phyloP scores from a whole-genome alignment of 805 yeast species.

The Saccharomyces jurei region DNA sequence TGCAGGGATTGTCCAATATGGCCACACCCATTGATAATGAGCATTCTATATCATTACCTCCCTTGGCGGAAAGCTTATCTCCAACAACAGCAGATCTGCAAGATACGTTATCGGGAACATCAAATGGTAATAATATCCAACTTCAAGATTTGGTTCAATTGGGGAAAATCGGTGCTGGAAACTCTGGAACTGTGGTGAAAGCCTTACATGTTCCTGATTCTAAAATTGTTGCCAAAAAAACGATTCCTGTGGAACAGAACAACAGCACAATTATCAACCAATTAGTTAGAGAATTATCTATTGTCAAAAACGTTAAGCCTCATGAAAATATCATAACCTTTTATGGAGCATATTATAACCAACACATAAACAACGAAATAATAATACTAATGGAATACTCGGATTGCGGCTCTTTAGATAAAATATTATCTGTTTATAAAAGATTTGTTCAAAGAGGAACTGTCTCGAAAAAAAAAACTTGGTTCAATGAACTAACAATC shows the following conservation, averaged over 20 bases:
- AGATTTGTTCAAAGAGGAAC: conserved; percentile 34
- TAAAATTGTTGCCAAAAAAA: conserved; percentile 82
- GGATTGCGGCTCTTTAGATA: conserved; percentile 89
- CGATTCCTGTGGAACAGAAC: conserved; percentile 78
- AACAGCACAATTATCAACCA: conserved; percentile 39
- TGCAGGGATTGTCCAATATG: background rate
- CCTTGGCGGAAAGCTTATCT: conserved; percentile 12
- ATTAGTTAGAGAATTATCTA: conserved; percentile 78
- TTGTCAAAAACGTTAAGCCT: conserved; percentile 81
- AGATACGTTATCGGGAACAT: background rate
- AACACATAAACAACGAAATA: conserved; percentile 47
- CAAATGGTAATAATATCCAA: conserved; percentile 27
- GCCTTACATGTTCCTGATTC: conserved; percentile 85
- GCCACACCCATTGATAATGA: background rate
- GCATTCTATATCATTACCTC: conserved; percentile 2
- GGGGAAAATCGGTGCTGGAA: conserved; percentile 82
- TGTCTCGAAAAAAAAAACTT: conserved; percentile 10
- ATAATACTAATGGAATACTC: conserved; percentile 92
- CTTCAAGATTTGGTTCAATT: conserved; percentile 66
- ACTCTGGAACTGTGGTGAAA: conserved; percentile 86
- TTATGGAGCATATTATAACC: conserved; percentile 78
- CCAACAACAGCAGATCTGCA: conserved; percentile 7
- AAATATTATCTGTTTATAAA: conserved; percentile 54
- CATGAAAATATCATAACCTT: conserved; percentile 76
- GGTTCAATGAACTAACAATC: conserved; percentile 48